Conservation (phyloP, 306 rosid genomes). For the Coriaria nepalensis region DNA sequence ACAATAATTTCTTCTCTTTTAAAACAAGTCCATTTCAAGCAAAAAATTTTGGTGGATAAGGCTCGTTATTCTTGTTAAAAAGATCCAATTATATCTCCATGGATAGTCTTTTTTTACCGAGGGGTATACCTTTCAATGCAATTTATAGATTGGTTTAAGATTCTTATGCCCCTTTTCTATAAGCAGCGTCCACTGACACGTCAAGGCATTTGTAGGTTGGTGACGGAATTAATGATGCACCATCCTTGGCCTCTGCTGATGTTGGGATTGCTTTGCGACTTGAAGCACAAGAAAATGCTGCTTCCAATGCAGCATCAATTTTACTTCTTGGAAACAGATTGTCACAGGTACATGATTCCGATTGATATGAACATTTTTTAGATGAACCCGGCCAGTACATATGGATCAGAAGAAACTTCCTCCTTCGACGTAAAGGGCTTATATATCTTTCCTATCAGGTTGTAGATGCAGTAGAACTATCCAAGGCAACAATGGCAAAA, state of each 20-base stretch:
- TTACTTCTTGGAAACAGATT: constrained; percentile 84
- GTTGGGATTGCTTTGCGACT: constrained; percentile 90
- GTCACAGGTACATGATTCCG: constrained; percentile 55
- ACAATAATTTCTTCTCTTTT: background rate
- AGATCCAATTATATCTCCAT: too few species aligned
- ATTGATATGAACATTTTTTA: constrained; percentile 3
- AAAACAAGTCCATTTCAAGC: too few species aligned
- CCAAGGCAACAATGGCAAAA: constrained; percentile 84
- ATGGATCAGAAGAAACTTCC: constrained; percentile 1
- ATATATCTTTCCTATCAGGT: constrained; percentile 32
- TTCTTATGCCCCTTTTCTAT: background rate
- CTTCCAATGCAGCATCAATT: constrained; percentile 95
- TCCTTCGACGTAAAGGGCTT: background rate
- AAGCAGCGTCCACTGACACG: constrained; percentile 12
- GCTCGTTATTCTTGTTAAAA: too few species aligned
- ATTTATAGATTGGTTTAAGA: too few species aligned
- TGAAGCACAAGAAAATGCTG: constrained; percentile 88
- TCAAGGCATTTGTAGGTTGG: constrained; percentile 54
- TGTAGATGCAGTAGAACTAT: constrained; percentile 79
- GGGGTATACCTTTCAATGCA: too few species aligned
- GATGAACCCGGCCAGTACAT: background rate
- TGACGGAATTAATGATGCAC: constrained; percentile 97
- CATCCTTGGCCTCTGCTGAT: constrained; percentile 87
- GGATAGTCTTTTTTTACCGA: too few species aligned
- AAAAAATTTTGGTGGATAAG: too few species aligned